Conservation (phyloP, 1,139 yeast species). For the Geotrichum citri-aurantii region DNA sequence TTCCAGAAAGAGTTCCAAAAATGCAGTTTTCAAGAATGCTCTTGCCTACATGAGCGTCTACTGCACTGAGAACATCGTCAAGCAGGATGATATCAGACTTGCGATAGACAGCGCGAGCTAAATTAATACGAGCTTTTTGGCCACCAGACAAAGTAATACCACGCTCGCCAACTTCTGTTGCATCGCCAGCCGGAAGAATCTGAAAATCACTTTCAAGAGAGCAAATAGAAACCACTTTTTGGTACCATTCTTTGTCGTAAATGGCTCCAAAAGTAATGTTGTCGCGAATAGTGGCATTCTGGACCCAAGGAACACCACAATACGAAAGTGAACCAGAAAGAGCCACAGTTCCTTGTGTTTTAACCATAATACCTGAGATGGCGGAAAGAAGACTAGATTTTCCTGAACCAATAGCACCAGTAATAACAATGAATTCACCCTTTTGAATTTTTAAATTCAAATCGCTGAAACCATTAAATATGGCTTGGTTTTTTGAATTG, state of each 20-base stretch:
- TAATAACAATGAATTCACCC: constrained; percentile 59
- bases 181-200: constrained; percentile 71
- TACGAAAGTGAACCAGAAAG: constrained; percentile 37
- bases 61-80: constrained; percentile 88
- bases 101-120: constrained; percentile 80
- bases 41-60: constrained; percentile 84
- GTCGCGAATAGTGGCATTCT: constrained; percentile 69
- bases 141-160: constrained; percentile 93
- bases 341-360: constrained; percentile 43
- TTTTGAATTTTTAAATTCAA: constrained; percentile 43
- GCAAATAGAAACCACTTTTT: constrained; percentile 55
- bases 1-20: constrained; percentile 48
- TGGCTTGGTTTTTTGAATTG: background rate
- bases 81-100: constrained; percentile 59
- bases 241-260: constrained; percentile 50
- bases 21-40: constrained; percentile 71
- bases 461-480: constrained; percentile 42
- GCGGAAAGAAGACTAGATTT: constrained; percentile 60
- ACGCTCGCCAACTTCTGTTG: constrained; percentile 84
- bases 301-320: constrained; percentile 72
- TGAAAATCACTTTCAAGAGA: constrained; percentile 63
- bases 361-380: constrained; percentile 54
- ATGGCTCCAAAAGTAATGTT: constrained; percentile 67
- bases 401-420: constrained; percentile 67
- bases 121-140: constrained; percentile 78